Evolutionary conservation across 2,329 filamentous ascomycete genomes (phyloP).

Genomic region (Plectosphaerella plurivora): DNA sequence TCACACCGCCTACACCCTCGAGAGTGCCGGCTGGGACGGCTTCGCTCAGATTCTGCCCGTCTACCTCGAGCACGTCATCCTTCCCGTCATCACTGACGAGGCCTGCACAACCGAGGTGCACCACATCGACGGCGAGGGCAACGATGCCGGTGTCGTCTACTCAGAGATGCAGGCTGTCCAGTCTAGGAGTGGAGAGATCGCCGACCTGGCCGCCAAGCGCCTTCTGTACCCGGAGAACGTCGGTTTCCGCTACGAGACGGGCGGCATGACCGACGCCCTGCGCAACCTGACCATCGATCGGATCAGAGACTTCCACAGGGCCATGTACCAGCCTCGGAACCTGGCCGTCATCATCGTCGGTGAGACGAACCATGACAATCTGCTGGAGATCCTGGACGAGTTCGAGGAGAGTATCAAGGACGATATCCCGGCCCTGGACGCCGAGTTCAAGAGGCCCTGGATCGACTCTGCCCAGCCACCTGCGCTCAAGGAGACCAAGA

Average conservation of each 20-base stretch:
- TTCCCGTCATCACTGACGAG: conserved; percentile 88
- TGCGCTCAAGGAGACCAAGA: conserved; percentile 62
- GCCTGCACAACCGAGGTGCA: conserved; percentile 94
- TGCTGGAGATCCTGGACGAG: conserved; percentile 75
- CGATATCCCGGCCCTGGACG: conserved; percentile 69
- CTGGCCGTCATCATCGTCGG: conserved; percentile 89
- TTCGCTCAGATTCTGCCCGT: conserved; percentile 93
- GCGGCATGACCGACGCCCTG: conserved; percentile 90
- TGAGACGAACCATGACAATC: conserved; percentile 76
- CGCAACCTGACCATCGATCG: conserved; percentile 81
- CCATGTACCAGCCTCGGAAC: conserved; percentile 98
- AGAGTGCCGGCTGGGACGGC: conserved; percentile 94
- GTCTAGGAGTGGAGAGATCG: conserved; percentile 77
- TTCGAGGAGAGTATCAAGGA: conserved; percentile 86
- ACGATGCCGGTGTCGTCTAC: conserved; percentile 96
- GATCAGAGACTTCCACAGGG: conserved; percentile 89
- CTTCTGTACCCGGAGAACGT: conserved; percentile 83
- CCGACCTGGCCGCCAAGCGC: conserved; percentile 77
- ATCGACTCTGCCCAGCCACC: conserved; percentile 80
- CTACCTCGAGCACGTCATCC: conserved; percentile 89
- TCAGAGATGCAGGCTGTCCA: conserved; percentile 98
- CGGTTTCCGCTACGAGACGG: conserved; percentile 97
- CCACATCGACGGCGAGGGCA: conserved; percentile 87
- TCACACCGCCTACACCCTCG: conserved; percentile 92
- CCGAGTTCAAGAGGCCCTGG: conserved; percentile 81